Evolutionary conservation across 257 asterid species (phyloP).

Genomic region (Henckelia pumila): DNA sequence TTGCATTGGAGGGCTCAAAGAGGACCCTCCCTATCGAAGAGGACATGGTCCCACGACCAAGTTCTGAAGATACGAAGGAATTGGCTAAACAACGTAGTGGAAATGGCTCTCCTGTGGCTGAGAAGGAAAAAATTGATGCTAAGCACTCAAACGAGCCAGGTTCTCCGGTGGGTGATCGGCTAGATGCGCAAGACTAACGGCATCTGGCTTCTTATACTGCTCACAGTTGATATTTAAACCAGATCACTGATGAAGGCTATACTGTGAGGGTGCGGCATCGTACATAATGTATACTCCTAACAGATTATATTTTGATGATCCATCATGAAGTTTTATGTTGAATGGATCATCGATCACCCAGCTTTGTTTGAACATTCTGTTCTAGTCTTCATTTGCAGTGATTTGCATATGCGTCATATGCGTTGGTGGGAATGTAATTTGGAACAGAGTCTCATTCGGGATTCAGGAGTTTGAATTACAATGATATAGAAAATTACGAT

Average conservation of each 20-base stretch:
- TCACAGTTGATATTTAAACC: background rate
- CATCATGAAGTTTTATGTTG: background rate
- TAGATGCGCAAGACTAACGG: slow-evolving; percentile 39
- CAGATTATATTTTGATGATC: background rate
- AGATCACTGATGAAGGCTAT: background rate
- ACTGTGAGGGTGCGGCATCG: background rate
- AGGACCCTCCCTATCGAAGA: slow-evolving; percentile 96
- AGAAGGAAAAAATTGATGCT: slow-evolving; percentile 48
- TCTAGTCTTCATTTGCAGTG: too few relatives aligned
- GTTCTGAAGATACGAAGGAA: slow-evolving; percentile 51
- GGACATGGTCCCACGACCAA: slow-evolving; percentile 32
- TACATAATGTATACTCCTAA: background rate
- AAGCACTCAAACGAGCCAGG: slow-evolving; percentile 33
- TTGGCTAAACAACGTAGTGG: slow-evolving; percentile 55
- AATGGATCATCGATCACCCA: background rate
- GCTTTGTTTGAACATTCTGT: too few relatives aligned
- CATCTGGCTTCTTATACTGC: background rate
- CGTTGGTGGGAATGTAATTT: too few relatives aligned
- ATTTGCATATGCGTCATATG: too few relatives aligned
- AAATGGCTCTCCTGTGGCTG: slow-evolving; percentile 37
- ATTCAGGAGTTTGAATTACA: too few relatives aligned
- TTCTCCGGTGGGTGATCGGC: slow-evolving; percentile 38
- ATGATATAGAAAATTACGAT: too few relatives aligned
- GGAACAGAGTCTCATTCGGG: too few relatives aligned
- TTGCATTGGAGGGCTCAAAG: slow-evolving; percentile 94